Evolutionary conservation across 805 yeast species (phyloP), one percentile per base, ranked within the genome.

Genomic region (Lipomyces oligophaga): DNA sequence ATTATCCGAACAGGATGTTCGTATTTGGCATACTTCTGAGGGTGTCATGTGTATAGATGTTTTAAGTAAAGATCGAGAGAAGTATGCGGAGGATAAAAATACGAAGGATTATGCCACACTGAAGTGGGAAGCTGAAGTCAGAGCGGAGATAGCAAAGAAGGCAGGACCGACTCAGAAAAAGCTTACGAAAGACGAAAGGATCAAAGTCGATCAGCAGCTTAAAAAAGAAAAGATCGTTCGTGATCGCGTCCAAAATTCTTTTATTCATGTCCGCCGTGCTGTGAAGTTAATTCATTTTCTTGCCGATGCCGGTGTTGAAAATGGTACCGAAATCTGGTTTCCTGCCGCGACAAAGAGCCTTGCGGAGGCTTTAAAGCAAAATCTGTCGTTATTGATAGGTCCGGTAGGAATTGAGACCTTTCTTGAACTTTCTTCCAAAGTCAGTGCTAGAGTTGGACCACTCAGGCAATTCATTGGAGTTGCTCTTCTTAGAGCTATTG

Each of bases 101-200:
- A 69, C 85, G 1, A 88, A 81, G 61, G 96, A 88, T 59, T 86
- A 86, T 58, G 95, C 83, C 58, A 83, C 89, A 1, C 68, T 77
- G 49, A 80, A 85, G 63, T 90, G 97, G 97, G 98, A 93, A 62
- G 88, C 82, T 57, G 76, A 77, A 41, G 75, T 93, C 26, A 78
- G 90, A 58, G 79, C 79, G 53, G 90, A 87, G 60, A 71, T 88
- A 30, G 80, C 83, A 1, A 58, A 47, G 32, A 43, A 58, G 19
- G 55, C 54, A 3, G 54, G 47, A 5, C 52, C 48, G 2, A 38
- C 51, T 16, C 41, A 47, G 35, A 80, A 75, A 65, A 84, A 83
- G 60, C 69, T 81, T 33, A 74, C 94, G 2, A 82, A 79, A 54
- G 97, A 89, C 60, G 95, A 93, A 49, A 84, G 79, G 52, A 68